Conservation (phyloP, 2,329 filamentous ascomycete genomes). For the Fusarium sp. region DNA sequence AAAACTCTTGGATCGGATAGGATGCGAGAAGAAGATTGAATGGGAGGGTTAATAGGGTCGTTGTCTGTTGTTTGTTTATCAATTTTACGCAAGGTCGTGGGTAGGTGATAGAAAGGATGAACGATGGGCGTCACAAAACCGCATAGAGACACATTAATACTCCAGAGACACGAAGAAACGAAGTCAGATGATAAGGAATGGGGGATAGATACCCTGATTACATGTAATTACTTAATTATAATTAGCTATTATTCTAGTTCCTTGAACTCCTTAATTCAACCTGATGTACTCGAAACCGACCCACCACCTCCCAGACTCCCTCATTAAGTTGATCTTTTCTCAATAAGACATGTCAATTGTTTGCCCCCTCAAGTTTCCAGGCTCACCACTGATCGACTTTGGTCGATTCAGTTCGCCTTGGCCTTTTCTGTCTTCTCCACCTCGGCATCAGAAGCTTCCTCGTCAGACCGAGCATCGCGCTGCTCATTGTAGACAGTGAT, state of each 20-base stretch:
- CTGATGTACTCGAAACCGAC: not conserved
- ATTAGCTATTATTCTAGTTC: not conserved
- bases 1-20: constrained; percentile 82
- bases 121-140: not conserved
- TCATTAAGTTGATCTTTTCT: not conserved
- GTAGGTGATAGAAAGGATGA: not conserved
- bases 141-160: not conserved
- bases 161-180: not conserved
- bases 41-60: constrained; percentile 24
- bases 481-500: constrained; percentile 71
- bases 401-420: not conserved
- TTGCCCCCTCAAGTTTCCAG: too few relatives aligned
- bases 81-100: not conserved
- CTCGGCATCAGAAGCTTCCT: constrained; percentile 58
- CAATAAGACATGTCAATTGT: not conserved
- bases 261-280: not conserved
- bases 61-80: not conserved
- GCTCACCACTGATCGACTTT: too few relatives aligned
- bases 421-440: not conserved
- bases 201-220: not conserved
- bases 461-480: constrained; percentile 78
- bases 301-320: not conserved
- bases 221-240: not conserved
- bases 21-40: constrained; percentile 80
- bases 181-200: not conserved